Evolutionary conservation across 306 rosid genomes (phyloP).

Genomic region (barrel medic (Medicago truncatula)): MtrunA17r5.0-ANR NC_053044.1:1859501-1860000

Average conservation of each 20-base stretch:
- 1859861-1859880: too few relatives aligned
- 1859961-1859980: too few relatives aligned
- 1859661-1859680: slow-evolving; percentile 46
- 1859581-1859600: slow-evolving; percentile 49
- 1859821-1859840: too few relatives aligned
- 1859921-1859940: too few relatives aligned
- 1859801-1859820: too few relatives aligned
- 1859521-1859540: slow-evolving; percentile 48
- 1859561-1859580: slow-evolving; percentile 19
- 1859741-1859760: slow-evolving; percentile 21
- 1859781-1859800: too few relatives aligned
- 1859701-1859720: slow-evolving; percentile 44
- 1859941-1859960: too few relatives aligned
- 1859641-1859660: slow-evolving; percentile 35
- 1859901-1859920: too few relatives aligned
- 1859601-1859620: slow-evolving; percentile 42
- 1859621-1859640: slow-evolving; percentile 36
- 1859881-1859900: too few relatives aligned
- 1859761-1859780: not conserved
- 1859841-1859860: too few relatives aligned
- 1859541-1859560: not conserved
- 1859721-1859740: slow-evolving; percentile 26
- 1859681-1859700: slow-evolving; percentile 32
- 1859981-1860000: too few relatives aligned
- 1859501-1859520: slow-evolving; percentile 47